These are phyloP conservation scores for Arxiozyma bovina DNA, from an alignment of 1,139 yeast species.

Conservation along the genomic window DNA sequence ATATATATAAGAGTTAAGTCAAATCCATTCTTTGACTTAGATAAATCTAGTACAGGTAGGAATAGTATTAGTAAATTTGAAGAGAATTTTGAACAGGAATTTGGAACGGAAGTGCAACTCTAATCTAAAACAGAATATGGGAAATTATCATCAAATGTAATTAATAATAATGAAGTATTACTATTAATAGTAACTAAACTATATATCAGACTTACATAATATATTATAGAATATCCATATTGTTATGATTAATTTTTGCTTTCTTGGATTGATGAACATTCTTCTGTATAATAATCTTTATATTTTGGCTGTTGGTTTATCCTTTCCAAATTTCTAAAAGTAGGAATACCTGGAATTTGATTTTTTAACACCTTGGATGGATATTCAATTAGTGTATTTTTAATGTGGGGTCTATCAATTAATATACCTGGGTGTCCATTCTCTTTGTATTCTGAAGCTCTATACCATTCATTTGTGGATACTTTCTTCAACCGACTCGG, in stretches of 20 bases:
- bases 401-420: conserved; percentile 48
- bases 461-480: conserved; percentile 26
- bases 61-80: conserved; percentile 4
- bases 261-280: neutral
- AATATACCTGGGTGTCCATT: conserved; percentile 56
- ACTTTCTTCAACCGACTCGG: conserved; percentile 12
- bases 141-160: neutral
- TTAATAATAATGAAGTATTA: too few species aligned
- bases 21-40: conserved; percentile 21
- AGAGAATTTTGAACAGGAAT: conserved; percentile 5
- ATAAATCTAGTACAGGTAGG: conserved; percentile 1
- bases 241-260: neutral
- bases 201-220: neutral
- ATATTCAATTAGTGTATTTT: conserved; percentile 37
- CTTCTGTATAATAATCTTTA: conserved; percentile 8
- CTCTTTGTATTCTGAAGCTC: conserved; percentile 35
- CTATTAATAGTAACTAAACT: too few species aligned
- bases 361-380: conserved; percentile 21
- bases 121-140: neutral
- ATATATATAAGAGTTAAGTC: conserved; percentile 20
- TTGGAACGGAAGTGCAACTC: neutral
- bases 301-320: conserved; percentile 34
- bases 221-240: neutral
- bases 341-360: conserved; percentile 41
- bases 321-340: conserved; percentile 55